Evolutionary conservation across 345 rosid genomes (phyloP), one percentile per base, ranked within the genome.

Genomic region (Rhodamnia argentea): DNA sequence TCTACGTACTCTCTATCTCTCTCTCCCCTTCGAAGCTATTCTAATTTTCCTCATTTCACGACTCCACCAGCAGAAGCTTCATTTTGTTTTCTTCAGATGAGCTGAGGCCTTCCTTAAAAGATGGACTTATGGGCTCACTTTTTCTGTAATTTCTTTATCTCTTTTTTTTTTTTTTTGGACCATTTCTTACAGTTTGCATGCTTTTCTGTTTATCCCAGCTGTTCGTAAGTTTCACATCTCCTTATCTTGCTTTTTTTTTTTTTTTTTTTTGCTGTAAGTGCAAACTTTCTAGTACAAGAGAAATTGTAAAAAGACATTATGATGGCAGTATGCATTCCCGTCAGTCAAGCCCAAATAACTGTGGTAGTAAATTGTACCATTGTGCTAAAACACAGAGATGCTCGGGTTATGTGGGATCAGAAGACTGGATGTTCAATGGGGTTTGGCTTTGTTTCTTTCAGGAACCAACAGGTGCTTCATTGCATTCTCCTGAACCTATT

Each of bases 361-460:
- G 75, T 42, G 83, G 12, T 84, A 76, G 47, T 26, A 18, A 23
- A 62, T 53, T 64, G 53, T 81, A 51, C 18, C 58, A 57, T 87
- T 76, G 52, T 51, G 47, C 27, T 24, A 22, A 50, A 57, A 32
- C 62, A 10, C 87, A 95, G 98, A 62, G 98, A 95, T 94, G 96
- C 97, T 52, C 92, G 97, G 90, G 99, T 97, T 78, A 97, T 97
- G 99, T 96, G 99, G 99, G 99, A 97, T 90, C 99, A 97, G 88
- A 97, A 96, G 92, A 97, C 99, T 82, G 99, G 99, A 55, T 98
- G 99, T 76, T 97, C 99, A 60, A 96, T 98, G 89, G 99, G 99
- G 50, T 96, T 96, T 88, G 98, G 99, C 40, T 97, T 97, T 88
- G 99, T 97, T 90, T 97, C 99, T 88, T 97, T 97, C 91, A 92